phyloP scores from a whole-genome alignment of 2,329 filamentous ascomycete species.

The Diaporthe vexans region DNA sequence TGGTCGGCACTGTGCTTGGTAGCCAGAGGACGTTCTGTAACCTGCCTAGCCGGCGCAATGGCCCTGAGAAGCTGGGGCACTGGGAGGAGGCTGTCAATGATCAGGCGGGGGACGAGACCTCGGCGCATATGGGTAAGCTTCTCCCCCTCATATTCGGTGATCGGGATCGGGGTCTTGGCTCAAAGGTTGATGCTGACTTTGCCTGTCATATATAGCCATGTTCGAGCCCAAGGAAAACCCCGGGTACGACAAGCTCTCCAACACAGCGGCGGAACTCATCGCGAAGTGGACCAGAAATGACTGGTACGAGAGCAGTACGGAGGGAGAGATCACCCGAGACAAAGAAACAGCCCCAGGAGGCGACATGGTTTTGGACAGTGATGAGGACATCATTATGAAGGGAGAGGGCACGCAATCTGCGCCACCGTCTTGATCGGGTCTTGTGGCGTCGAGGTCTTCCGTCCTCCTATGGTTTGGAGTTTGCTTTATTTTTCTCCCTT shows the following conservation, averaged over 20 bases:
- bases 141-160: not conserved
- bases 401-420: constrained; percentile 6
- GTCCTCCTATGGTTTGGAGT: not conserved
- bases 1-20: constrained; percentile 73
- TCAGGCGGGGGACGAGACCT: constrained; percentile 81
- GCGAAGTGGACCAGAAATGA: constrained; percentile 74
- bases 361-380: not conserved
- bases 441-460: not conserved
- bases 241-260: constrained; percentile 76
- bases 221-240: constrained; percentile 81
- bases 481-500: not conserved
- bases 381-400: not conserved
- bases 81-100: constrained; percentile 86
- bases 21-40: constrained; percentile 90
- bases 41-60: constrained; percentile 70
- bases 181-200: not conserved
- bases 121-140: constrained; percentile 79
- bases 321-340: constrained; percentile 46
- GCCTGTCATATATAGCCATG: constrained; percentile 67
- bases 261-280: constrained; percentile 75
- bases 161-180: not conserved
- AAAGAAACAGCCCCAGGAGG: not conserved
- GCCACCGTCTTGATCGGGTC: constrained; percentile 5
- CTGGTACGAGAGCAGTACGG: constrained; percentile 74
- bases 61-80: constrained; percentile 54